phyloP scores from a whole-genome alignment of 2,329 filamentous ascomycete genomes.

The Trichoderma sp. region DNA sequence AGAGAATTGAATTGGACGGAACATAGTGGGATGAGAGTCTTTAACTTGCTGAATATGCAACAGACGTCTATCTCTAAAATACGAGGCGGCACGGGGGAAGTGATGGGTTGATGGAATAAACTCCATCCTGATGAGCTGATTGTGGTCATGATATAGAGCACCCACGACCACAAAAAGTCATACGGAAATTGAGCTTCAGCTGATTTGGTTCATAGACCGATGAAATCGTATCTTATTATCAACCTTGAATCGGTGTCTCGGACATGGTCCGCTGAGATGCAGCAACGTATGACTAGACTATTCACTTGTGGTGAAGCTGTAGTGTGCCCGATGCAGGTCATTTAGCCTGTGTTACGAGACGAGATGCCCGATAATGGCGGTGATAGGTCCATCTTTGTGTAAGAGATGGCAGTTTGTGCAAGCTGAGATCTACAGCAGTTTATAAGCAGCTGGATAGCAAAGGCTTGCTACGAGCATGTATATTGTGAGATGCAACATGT shows the following conservation, averaged over 20 bases:
- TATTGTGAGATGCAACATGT: neutral
- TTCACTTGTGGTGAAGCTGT: neutral
- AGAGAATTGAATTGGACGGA: neutral
- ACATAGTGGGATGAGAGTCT: neutral
- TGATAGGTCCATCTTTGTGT: neutral
- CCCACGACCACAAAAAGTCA: neutral
- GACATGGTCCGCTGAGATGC: neutral
- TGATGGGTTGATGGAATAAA: neutral
- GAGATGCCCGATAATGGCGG: neutral
- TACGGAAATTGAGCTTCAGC: neutral
- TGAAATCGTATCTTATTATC: neutral
- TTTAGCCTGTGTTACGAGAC: neutral
- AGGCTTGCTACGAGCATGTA: neutral
- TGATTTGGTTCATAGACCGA: neutral
- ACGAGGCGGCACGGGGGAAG: neutral
- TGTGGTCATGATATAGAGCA: rapidly evolving
- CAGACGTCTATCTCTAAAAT: too few relatives aligned
- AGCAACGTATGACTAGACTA: conserved; percentile 5
- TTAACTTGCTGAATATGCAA: neutral
- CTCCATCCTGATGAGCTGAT: neutral
- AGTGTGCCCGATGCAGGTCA: neutral
- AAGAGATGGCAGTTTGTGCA: neutral
- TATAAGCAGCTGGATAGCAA: neutral
- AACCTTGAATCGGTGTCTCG: neutral
- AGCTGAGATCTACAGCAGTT: neutral